A percentile compares a stretch with the other conserved stretches of the same genome.
Conservation (phyloP, 108 stramenopile genomes). For the Thalassiosira profunda region DNA sequence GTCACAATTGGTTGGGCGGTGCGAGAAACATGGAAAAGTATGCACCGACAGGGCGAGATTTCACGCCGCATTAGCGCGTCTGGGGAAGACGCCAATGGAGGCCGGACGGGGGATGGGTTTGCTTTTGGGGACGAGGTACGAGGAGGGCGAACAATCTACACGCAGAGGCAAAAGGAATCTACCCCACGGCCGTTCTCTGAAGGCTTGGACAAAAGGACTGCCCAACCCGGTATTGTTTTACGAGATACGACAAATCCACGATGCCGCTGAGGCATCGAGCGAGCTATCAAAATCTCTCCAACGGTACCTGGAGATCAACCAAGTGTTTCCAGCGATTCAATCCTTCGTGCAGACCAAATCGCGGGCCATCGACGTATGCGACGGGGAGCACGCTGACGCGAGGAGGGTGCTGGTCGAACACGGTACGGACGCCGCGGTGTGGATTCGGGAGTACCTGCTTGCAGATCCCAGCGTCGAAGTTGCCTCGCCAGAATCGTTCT, state of each 20-base stretch:
- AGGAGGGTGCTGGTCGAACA: conserved; percentile 42
- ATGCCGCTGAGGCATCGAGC: conserved; percentile 24
- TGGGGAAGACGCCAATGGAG: conserved; percentile 51
- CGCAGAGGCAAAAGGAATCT: too few species aligned
- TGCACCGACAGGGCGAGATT: conserved; percentile 80
- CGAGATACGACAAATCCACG: conserved; percentile 42
- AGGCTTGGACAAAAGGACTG: neutral
- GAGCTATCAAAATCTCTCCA: conserved; percentile 20
- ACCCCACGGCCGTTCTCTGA: too few species aligned
- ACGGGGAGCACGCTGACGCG: conserved; percentile 23
- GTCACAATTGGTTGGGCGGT: conserved; percentile 26
- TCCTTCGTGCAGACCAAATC: conserved; percentile 28
- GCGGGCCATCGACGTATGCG: conserved; percentile 50
- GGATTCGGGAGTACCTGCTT: conserved; percentile 44
- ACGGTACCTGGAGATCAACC: conserved; percentile 16
- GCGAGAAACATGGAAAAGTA: conserved; percentile 37
- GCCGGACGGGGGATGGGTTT: conserved; percentile 24
- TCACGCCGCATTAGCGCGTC: conserved; percentile 50
- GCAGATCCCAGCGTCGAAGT: conserved; percentile 14
- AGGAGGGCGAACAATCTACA: too few species aligned
- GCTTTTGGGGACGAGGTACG: conserved; percentile 25
- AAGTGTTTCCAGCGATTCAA: conserved; percentile 15
- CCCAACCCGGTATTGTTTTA: conserved; percentile 51
- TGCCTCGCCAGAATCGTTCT: conserved; percentile 18
- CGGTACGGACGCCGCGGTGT: conserved; percentile 39